Base-by-base conservation (phyloP, 176 grass and related monocot species). In the Cocos nucifera region DNA sequence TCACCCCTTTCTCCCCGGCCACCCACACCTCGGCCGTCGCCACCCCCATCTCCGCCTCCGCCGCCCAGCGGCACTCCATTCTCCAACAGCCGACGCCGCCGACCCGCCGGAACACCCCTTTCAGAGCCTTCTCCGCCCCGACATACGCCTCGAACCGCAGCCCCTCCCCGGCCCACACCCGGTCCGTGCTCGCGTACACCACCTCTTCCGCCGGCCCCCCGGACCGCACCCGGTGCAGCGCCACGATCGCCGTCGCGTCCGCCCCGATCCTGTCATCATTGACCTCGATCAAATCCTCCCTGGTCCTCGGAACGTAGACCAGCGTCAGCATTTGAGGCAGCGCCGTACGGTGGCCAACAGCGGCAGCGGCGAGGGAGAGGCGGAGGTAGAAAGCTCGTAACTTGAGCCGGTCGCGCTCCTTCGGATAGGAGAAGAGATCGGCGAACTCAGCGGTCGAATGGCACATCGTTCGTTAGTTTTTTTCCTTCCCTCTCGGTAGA, bases 111-210 rank as follows among this genome's bases (percentile, higher is more conserved):
- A 82, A 85, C 54, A 63, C 61, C 48, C 79, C 79, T 5, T 69
- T 61, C 10, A 63, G 75, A 1, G 27, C 59, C 19, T 56, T 32
- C 9, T 52, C 60, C 56, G 58, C 59, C 0, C 78, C 87, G 6
- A 70, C 22, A 71, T 56, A 76, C 63, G 75, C 78, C 75, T 79
- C 78, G 75, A 82, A 85, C 16, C 82, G 67, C 72, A 72, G 75
- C 24, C 75, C 86, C 5, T 85, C 86, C 54, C 78, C 51, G 2
- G 72, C 72, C 51, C 6, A 26, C 58, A 85, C 67, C 70, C 64
- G 82, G 28, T 89, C 75, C 1, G 68, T 50, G 72, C 78, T 82
- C 7, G 75, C 71, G 86, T 80, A 83, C 32, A 76, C 70, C 9
- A 6, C 54, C 39, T 73, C 35, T 10, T 44, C 35, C 9, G 35